Evolutionary conservation across 257 asterid species (phyloP).

Genomic region (Nicotiana attenuata): DNA sequence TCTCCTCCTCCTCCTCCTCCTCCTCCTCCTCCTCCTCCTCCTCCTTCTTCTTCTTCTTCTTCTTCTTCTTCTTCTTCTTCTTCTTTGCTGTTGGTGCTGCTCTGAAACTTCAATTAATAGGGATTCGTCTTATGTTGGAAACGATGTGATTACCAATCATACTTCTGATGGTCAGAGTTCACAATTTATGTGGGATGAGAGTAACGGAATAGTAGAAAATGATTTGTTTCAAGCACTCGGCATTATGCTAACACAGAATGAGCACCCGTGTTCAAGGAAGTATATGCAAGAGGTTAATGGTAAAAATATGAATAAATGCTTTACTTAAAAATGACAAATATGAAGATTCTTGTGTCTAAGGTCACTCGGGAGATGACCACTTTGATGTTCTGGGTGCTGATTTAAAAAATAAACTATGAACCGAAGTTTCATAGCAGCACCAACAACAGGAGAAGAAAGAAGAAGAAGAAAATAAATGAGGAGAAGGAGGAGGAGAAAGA

Average conservation of each 20-base stretch:
- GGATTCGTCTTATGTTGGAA: conserved; percentile 20
- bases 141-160: conserved; percentile 22
- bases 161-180: conserved; percentile 5
- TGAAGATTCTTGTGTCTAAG: conserved; percentile 30
- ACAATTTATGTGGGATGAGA: too few relatives aligned
- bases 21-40: too few relatives aligned
- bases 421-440: too few relatives aligned
- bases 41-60: too few relatives aligned
- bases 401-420: conserved; percentile 56
- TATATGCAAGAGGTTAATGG: conserved; percentile 29
- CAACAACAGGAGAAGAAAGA: too few relatives aligned
- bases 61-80: too few relatives aligned
- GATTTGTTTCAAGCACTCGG: conserved; percentile 28
- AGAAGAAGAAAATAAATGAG: too few relatives aligned
- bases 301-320: conserved; percentile 19
- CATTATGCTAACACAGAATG: conserved; percentile 24
- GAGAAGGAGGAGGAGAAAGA: too few relatives aligned
- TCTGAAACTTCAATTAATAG: too few relatives aligned
- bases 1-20: too few relatives aligned
- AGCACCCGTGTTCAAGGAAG: conserved; percentile 19
- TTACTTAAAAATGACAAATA: conserved; percentile 11
- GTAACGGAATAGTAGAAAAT: conserved; percentile 20
- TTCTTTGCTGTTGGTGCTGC: too few relatives aligned
- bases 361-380: conserved; percentile 59
- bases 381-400: conserved; percentile 82